Percentiles rank a stretch among this genome's conserved stretches.
Evolutionary conservation across 2,329 filamentous ascomycete species (phyloP).

Genomic region (Anthostomella pinea): DNA sequence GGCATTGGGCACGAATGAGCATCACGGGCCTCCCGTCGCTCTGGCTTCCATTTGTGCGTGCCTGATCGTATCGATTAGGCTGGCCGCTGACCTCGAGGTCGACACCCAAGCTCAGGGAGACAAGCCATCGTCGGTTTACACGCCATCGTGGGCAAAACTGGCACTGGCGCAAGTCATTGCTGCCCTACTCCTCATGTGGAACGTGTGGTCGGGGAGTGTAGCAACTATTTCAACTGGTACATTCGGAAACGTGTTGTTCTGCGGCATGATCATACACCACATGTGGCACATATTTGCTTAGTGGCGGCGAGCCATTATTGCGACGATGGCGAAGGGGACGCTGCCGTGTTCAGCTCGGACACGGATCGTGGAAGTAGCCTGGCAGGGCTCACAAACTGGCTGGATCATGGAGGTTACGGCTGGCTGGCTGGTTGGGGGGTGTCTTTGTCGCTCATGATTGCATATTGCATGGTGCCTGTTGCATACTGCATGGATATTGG

Average conservation of each 20-base stretch:
- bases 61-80: constrained; percentile 30
- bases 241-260: constrained; percentile 29
- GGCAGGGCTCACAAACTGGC: too few relatives aligned
- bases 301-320: constrained; percentile 1
- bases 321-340: not conserved
- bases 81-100: constrained; percentile 29
- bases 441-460: constrained; percentile 8
- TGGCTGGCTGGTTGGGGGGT: too few relatives aligned
- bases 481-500: too few relatives aligned
- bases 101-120: constrained; percentile 24
- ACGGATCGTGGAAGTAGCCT: too few relatives aligned
- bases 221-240: constrained; percentile 16
- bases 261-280: constrained; percentile 29
- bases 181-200: constrained; percentile 27
- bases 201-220: constrained; percentile 24
- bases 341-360: too few relatives aligned
- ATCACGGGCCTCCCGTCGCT: constrained; percentile 26
- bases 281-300: constrained; percentile 30
- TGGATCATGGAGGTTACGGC: too few relatives aligned
- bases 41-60: constrained; percentile 27
- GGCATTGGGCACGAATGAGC: constrained; percentile 24
- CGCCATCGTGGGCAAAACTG: constrained; percentile 26
- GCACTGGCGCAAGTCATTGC: constrained; percentile 25
- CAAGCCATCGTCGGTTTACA: constrained; percentile 20
- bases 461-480: too few relatives aligned